phyloP scores from a whole-genome alignment of 1,284 basidiomycete genomes.

The Rhodotorula mucilaginosa region DNA sequence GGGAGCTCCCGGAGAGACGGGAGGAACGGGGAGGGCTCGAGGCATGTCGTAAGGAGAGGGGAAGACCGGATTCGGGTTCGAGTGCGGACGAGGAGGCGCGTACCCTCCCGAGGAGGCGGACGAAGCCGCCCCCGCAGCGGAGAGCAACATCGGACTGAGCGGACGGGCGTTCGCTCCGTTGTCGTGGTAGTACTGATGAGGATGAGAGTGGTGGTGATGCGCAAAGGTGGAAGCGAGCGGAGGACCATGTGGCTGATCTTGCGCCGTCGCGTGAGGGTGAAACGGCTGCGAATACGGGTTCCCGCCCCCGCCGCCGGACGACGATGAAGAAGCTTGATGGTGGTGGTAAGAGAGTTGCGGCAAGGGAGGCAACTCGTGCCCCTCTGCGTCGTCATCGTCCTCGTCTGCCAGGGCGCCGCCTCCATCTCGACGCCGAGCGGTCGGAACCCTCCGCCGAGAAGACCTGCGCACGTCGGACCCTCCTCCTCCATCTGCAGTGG shows the following conservation, averaged over 20 bases:
- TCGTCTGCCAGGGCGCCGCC: neutral
- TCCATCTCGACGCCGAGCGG: neutral
- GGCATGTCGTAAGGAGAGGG: neutral
- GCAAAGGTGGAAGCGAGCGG: neutral
- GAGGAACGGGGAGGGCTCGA: neutral
- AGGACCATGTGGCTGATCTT: slow-evolving; percentile 1
- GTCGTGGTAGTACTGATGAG: neutral
- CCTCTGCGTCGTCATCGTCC: neutral
- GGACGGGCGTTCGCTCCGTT: neutral
- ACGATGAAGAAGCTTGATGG: too few relatives aligned
- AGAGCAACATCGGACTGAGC: neutral
- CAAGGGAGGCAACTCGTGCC: neutral
- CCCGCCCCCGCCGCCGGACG: neutral
- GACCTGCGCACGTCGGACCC: neutral
- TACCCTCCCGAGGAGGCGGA: neutral
- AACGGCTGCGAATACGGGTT: slow-evolving; percentile 23
- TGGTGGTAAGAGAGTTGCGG: neutral
- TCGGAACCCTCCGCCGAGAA: neutral
- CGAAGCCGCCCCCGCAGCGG: neutral
- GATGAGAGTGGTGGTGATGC: neutral
- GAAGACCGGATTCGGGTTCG: slow-evolving; percentile 1
- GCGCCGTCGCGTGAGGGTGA: neutral
- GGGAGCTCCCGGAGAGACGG: slow-evolving; percentile 17
- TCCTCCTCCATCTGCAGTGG: neutral
- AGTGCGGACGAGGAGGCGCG: neutral